Evolutionary conservation across 495 filamentous ascomycete species (phyloP).

Genomic region (Neurospora intermedia): DNA sequence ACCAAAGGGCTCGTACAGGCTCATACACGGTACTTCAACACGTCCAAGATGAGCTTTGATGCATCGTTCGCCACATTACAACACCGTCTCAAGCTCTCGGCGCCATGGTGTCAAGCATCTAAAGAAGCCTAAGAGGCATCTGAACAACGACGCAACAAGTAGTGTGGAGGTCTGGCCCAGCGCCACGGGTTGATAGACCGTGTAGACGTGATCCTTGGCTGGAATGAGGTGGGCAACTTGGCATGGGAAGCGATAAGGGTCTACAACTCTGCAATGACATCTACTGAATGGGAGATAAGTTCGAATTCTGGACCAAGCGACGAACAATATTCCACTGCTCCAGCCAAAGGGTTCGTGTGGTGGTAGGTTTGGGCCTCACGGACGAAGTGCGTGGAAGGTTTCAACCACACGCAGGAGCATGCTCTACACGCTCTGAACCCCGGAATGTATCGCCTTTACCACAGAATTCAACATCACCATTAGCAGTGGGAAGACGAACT

Average conservation of each 20-base stretch:
- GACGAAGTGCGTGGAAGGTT: neutral
- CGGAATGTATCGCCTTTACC: neutral
- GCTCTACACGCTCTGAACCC: neutral
- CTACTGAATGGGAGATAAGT: neutral
- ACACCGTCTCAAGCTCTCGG: neutral
- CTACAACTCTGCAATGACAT: neutral
- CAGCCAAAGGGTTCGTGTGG: neutral
- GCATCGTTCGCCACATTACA: neutral
- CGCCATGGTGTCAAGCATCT: neutral
- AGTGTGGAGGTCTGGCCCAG: neutral
- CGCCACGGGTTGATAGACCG: neutral
- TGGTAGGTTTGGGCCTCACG: neutral
- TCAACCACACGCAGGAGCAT: too few relatives aligned
- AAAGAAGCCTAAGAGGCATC: neutral
- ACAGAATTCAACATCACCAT: too few relatives aligned
- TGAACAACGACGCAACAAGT: neutral
- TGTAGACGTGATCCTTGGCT: neutral
- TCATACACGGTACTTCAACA: neutral
- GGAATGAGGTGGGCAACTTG: neutral
- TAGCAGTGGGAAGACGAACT: too few relatives aligned
- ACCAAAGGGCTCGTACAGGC: neutral
- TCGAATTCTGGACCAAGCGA: neutral
- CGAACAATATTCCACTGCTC: neutral
- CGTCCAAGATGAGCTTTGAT: neutral
- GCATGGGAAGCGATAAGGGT: neutral